phyloP scores from a whole-genome alignment of 2,329 filamentous ascomycete species.

The Botrytis fabae region DNA sequence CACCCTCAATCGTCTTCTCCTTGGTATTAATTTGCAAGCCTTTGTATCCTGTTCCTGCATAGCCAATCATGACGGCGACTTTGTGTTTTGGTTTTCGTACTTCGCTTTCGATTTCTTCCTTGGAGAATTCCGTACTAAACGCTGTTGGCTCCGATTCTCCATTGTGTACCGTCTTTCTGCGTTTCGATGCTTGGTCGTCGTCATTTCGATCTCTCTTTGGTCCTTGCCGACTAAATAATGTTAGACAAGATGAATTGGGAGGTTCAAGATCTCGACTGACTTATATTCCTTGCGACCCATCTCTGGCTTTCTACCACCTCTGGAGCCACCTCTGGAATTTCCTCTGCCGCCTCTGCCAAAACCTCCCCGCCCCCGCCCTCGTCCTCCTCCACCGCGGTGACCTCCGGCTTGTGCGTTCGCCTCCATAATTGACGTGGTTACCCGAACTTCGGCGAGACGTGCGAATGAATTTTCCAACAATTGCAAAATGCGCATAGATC shows the following conservation, averaged over 20 bases:
- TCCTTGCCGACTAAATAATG: conserved; percentile 50
- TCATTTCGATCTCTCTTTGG: conserved; percentile 54
- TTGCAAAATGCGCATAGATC: conserved; percentile 8
- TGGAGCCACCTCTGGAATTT: conserved; percentile 40
- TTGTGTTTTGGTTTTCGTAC: conserved; percentile 90
- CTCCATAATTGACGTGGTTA: conserved; percentile 26
- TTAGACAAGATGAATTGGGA: conserved; percentile 45
- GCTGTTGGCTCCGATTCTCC: conserved; percentile 39
- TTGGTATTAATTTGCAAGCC: conserved; percentile 87
- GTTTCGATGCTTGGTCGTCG: conserved; percentile 54
- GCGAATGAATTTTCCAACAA: not conserved
- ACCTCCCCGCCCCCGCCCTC: conserved; percentile 30
- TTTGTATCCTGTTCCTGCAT: conserved; percentile 94
- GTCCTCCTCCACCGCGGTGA: conserved; percentile 30
- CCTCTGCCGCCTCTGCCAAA: conserved; percentile 44
- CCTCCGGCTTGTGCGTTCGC: conserved; percentile 26
- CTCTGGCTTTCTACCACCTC: conserved; percentile 61
- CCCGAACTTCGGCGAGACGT: conserved; percentile 1
- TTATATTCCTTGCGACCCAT: conserved; percentile 65
- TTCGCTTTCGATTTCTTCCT: conserved; percentile 86
- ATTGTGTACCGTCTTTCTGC: conserved; percentile 49
- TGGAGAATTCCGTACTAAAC: conserved; percentile 53
- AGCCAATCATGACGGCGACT: conserved; percentile 92
- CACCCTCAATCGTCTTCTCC: conserved; percentile 93
- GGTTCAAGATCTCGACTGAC: conserved; percentile 48